Base-by-base conservation (phyloP, 164 flowering plant species). In the Nymphaea colorata region DNA sequence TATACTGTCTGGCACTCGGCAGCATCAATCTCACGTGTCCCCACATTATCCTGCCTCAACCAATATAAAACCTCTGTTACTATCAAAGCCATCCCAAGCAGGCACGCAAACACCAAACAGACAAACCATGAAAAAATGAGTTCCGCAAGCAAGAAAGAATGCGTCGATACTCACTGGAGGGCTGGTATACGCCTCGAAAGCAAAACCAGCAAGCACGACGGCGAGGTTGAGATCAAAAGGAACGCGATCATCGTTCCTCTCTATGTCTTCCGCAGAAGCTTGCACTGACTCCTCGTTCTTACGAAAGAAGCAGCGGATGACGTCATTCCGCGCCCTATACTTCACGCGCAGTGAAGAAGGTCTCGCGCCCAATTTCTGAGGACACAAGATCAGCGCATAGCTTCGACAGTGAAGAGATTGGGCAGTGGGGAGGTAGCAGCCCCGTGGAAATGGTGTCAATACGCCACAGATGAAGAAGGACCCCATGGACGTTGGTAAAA, bases 131-230 rank as follows among this genome's bases (percentile, higher is more conserved):
- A 59, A 67, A 25, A 61, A 59, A 42, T 0, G 4, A 67, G 44
- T 16, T 53, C 41, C 17, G 8, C 44, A 55, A 53, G 64, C 7
- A 2, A 12, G 18, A 3, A 61, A 5, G 18, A 61, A 25, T 66
- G 15, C 0, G 5, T 6, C 44, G 55, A 16, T 10, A 61, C 41
- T 75, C 73, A 91, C 98, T 15, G 93, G 93, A 0, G 98, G 97
- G 41, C 77, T 85, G 0, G 78, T 69, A 67, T 93, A 93, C 43
- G 98, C 98, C 74, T 93, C 98, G 70, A 93, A 93, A 0, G 98
- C 93, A 69, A 93, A 93, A 57, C 98, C 98, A 64, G 98, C 97
- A 14, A 93, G 91, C 61, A 93, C 74, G 8, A 93, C 97, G 5
- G 98, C 98, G 67, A 93, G 89, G 74, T 88, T 89, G 72, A 91